Evolutionary conservation across 1,284 basidiomycete species (phyloP), one percentile per base, ranked within the genome.

Genomic region (Cryptococcus neoformans): DNA sequence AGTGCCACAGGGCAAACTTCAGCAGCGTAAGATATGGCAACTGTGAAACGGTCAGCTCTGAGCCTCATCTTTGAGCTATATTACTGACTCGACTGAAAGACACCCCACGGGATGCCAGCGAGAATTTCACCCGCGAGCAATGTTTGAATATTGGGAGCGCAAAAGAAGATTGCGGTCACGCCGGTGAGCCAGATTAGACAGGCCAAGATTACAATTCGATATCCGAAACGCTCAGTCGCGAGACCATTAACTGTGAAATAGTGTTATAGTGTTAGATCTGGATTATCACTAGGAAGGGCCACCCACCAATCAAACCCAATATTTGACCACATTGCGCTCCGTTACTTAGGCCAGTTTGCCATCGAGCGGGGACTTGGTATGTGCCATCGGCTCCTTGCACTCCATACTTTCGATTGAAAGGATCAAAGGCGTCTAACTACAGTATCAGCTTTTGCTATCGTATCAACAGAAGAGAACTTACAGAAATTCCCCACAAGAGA

Each of bases 301-400:
- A 51, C 57, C 52, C 39, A 59, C 57, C 35, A 8, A 76, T 65
- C 11, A 81, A 70, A 54, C 80, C 80, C 37, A 80, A 68, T 59
- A 81, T 78, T 57, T 75, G 65, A 38, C 78, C 78, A 48, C 64
- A 65, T 44, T 73, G 69, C 6, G 70, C 72, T 49, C 72, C 76
- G 61, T 78, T 79, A 12, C 66, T 68, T 16, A 81, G 68, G 45
- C 79, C 80, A 8, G 78, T 68, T 58, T 81, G 80, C 80, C 80
- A 82, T 21, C 71, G 59, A 0, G 81, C 78, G 0, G 79, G 67
- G n/a, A 82, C 68, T 53, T 78, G 70, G 59, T 78, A 81, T 11
- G 68, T 65, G 38, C 74, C 74, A 41, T 72, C 60, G 2, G 62
- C 51, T 16, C 41, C 44, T 45, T 65, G 60, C 17, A 69, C 57